These are phyloP conservation scores for Aureobasidium namibiae DNA, from an alignment of 2,329 filamentous ascomycete genomes.

Conservation along the genomic window DNA sequence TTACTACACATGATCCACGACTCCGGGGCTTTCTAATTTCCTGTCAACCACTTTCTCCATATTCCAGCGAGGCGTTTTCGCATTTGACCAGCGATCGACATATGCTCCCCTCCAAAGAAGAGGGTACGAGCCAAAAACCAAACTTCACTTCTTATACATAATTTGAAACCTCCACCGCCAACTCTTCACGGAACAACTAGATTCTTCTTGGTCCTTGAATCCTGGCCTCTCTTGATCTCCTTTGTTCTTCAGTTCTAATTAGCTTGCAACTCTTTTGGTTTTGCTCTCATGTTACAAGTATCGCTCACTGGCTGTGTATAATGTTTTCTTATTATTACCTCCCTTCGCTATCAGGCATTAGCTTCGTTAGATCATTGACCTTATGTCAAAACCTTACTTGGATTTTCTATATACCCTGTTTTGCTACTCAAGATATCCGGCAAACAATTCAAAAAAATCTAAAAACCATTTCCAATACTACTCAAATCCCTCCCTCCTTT, in stretches of 20 bases:
- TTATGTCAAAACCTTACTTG: neutral
- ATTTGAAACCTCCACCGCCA: neutral
- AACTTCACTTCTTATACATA: neutral
- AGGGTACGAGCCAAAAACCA: neutral
- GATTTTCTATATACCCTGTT: neutral
- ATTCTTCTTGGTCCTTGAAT: neutral
- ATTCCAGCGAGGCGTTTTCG: neutral
- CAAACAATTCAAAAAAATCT: neutral
- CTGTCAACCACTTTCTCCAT: neutral
- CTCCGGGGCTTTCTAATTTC: neutral
- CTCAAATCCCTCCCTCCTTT: too few species aligned
- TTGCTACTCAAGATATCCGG: neutral
- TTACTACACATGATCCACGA: neutral
- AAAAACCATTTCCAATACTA: too few species aligned
- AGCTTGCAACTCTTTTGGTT: neutral
- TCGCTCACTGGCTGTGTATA: neutral
- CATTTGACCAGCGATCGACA: neutral
- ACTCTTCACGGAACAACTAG: neutral
- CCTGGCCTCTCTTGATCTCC: neutral
- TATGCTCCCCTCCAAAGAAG: neutral
- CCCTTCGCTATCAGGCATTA: neutral
- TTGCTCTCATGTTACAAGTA: neutral
- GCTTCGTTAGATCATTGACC: neutral
- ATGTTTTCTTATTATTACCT: neutral
- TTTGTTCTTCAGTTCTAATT: neutral